phyloP scores from a whole-genome alignment of 176 grass and related monocot species.

The Aegilops umbellulata region DNA sequence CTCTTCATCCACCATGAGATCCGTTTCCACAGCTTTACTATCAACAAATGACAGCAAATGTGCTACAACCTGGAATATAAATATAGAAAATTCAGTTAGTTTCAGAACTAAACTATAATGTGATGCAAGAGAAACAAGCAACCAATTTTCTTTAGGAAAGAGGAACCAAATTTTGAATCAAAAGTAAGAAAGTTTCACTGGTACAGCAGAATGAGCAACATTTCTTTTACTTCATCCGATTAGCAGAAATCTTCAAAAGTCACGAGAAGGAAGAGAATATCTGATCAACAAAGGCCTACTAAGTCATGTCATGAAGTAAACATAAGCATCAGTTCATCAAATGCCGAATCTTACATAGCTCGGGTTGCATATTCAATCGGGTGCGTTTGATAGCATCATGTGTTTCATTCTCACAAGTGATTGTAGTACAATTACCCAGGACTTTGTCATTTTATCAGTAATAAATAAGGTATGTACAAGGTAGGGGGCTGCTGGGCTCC shows the following conservation, averaged over 20 bases:
- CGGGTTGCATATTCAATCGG: not conserved
- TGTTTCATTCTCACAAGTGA: not conserved
- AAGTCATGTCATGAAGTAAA: not conserved
- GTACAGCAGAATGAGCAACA: not conserved
- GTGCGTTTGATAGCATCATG: not conserved
- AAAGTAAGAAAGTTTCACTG: not conserved
- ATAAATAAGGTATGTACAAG: not conserved
- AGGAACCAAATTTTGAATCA: not conserved
- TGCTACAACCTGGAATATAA: constrained; percentile 47
- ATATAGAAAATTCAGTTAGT: not conserved
- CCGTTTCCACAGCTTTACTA: constrained; percentile 22
- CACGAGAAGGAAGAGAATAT: not conserved
- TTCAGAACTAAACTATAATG: not conserved
- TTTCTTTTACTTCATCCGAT: not conserved
- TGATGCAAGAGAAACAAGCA: not conserved
- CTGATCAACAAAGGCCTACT: not conserved
- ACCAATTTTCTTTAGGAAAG: not conserved
- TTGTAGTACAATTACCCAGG: not conserved
- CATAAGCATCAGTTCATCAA: not conserved
- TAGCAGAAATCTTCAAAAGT: not conserved
- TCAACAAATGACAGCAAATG: constrained; percentile 53
- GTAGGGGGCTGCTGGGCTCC: not conserved
- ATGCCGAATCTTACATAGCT: not conserved
- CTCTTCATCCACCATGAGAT: constrained; percentile 35
- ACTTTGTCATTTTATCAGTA: not conserved